phyloP scores from a whole-genome alignment of 2,329 filamentous ascomycete genomes.

The Penicillium sp. region DNA sequence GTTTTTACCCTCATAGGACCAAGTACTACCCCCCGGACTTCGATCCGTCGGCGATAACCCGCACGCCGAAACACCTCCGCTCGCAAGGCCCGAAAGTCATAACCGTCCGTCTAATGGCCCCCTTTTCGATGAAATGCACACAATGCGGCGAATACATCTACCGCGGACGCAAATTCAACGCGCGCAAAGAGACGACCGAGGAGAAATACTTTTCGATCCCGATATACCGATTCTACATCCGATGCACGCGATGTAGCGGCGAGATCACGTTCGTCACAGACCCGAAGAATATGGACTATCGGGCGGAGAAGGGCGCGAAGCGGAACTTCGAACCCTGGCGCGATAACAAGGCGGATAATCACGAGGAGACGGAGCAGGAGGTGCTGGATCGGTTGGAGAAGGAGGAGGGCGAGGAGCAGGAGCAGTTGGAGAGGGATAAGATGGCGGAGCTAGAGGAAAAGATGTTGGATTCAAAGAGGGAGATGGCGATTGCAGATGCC shows the following conservation, averaged over 20 bases:
- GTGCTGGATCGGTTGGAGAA: constrained; percentile 80
- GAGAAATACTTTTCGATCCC: constrained; percentile 88
- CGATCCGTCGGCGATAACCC: constrained; percentile 80
- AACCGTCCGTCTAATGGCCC: constrained; percentile 88
- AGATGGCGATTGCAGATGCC: constrained; percentile 96
- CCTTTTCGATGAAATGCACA: constrained; percentile 79
- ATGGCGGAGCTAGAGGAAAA: constrained; percentile 97
- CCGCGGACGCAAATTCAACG: constrained; percentile 94
- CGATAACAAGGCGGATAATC: constrained; percentile 59
- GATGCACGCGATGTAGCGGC: constrained; percentile 81
- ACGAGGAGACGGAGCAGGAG: constrained; percentile 83
- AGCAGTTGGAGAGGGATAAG: constrained; percentile 77
- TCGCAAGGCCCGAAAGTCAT: constrained; percentile 78
- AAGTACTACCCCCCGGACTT: constrained; percentile 75
- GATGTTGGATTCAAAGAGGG: constrained; percentile 86
- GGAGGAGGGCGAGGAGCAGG: constrained; percentile 69
- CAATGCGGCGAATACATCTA: constrained; percentile 77
- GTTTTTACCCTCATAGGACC: constrained; percentile 22
- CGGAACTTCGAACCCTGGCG: constrained; percentile 95
- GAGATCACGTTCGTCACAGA: constrained; percentile 96
- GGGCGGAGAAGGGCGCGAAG: constrained; percentile 79
- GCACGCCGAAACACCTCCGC: constrained; percentile 61
- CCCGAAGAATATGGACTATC: constrained; percentile 92
- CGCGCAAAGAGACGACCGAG: constrained; percentile 87
- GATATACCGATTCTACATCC: constrained; percentile 88